Evolutionary conservation across 495 filamentous ascomycete species (phyloP), one percentile per base, ranked within the genome.

Genomic region (Penicillium samsonianum): DNA sequence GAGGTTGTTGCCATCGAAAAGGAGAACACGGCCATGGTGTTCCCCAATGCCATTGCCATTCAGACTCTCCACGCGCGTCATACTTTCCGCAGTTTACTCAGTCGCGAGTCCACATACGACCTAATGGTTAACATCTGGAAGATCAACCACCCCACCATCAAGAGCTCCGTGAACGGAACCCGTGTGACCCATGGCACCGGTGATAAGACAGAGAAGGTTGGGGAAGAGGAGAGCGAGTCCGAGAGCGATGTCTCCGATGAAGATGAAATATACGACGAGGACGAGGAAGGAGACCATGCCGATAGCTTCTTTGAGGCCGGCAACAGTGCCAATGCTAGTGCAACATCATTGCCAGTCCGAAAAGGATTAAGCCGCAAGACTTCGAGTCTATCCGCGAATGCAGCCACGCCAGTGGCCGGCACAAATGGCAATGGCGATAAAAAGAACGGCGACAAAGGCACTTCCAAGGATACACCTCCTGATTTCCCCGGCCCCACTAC

Each of bases 91-190:
- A 97, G 92, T 76, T 87, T 99, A 57, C 85, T 96, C 16, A 93
- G 90, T 63, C 84, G 94, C 61, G 94, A 99, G 73, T 90, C 92
- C 4, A 98, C 94, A 0, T 99, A 98, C 70, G 94, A 98, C 67
- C 78, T 99, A 22, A 89, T 99, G 70, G 88, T 98, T 67, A 92
- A 92, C 47, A 97, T 99, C 53, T 99, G 94, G 94, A 96, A 96
- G 65, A 87, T 97, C 40, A 93, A 89, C 31, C 94, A 98, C 67
- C 93, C 95, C 7, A 86, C 88, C 59, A 71, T 99, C 17, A 88
- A 92, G 67, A 93, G 90, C 68, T 91, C 90, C 30, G 77, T 92
- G 7, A 96, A 96, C 59, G 92, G 94, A 9, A 91, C 92, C 31
- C 80, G 86, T 20, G 79, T 97, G 1, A 87, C 88, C 50, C 81